A percentile compares a stretch with the other conserved stretches of the same genome.
These are phyloP conservation scores for Vinca minor DNA, from an alignment of 257 asterid species.

Conservation along the genomic window DNA sequence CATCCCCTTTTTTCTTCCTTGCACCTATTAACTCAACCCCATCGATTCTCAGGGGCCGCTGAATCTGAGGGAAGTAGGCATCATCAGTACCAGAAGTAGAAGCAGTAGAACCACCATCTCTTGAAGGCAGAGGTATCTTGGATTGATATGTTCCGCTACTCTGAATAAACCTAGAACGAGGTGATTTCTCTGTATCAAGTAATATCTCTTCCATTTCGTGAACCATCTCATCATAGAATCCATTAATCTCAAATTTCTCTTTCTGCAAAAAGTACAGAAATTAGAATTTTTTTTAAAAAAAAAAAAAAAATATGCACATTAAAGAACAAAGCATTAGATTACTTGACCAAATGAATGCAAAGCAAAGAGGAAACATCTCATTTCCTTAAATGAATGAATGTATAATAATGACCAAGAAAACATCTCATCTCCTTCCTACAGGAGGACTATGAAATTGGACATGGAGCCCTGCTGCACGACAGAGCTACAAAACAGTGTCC, in stretches of 20 bases:
- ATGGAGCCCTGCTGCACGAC: background rate
- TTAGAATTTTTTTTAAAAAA: too few relatives aligned
- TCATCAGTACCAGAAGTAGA: slow-evolving; percentile 73
- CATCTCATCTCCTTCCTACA: background rate
- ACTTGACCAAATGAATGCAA: background rate
- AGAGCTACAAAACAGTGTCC: background rate
- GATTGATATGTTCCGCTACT: slow-evolving; percentile 36
- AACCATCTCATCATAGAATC: slow-evolving; percentile 61
- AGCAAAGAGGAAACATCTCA: background rate
- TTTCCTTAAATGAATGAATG: too few relatives aligned
- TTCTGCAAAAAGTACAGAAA: slow-evolving; percentile 33
- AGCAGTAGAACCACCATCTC: slow-evolving; percentile 91
- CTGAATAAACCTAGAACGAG: slow-evolving; percentile 35
- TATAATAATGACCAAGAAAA: background rate
- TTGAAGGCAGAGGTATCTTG: slow-evolving; percentile 43
- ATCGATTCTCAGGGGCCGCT: slow-evolving; percentile 51
- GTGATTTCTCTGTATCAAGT: slow-evolving; percentile 59
- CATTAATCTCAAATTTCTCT: slow-evolving; percentile 45
- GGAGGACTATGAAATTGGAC: slow-evolving; percentile 5
- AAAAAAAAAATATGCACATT: too few relatives aligned
- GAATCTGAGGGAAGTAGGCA: slow-evolving; percentile 33
- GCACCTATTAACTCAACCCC: slow-evolving; percentile 71
- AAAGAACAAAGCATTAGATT: background rate
- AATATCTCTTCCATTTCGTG: slow-evolving; percentile 94
- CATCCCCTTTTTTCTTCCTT: slow-evolving; percentile 70